These are phyloP conservation scores for Penicillium malachiteum DNA, from an alignment of 495 filamentous ascomycete genomes.

Conservation along the genomic window DNA sequence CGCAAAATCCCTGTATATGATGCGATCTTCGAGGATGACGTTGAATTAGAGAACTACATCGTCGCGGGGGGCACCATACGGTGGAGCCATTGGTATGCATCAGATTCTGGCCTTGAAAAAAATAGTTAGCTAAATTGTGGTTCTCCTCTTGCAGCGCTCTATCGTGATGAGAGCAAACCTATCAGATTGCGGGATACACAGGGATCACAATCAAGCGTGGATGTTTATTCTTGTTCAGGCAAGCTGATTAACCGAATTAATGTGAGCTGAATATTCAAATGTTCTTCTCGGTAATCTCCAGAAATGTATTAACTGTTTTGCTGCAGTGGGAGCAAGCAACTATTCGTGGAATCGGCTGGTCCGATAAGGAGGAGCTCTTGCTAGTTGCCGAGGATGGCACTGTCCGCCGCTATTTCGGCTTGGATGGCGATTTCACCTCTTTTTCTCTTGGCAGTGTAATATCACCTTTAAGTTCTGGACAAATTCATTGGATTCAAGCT, in stretches of 20 bases:
- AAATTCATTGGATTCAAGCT: constrained; percentile 1
- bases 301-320: constrained; percentile 4
- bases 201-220: constrained; percentile 77
- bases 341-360: constrained; percentile 92
- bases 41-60: constrained; percentile 94
- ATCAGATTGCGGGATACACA: constrained; percentile 70
- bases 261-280: constrained; percentile 40
- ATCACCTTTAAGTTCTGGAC: background rate
- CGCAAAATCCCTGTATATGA: constrained; percentile 91
- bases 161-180: constrained; percentile 85
- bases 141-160: constrained; percentile 59
- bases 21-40: constrained; percentile 82
- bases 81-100: constrained; percentile 80
- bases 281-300: too few species aligned
- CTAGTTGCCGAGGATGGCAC: constrained; percentile 87
- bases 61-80: constrained; percentile 91
- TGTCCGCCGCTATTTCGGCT: constrained; percentile 86
- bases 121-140: constrained; percentile 3
- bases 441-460: constrained; percentile 88
- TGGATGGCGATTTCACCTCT: constrained; percentile 91
- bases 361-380: constrained; percentile 90
- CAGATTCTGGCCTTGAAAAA: background rate
- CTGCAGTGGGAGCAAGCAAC: constrained; percentile 85
- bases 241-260: constrained; percentile 73
- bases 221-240: constrained; percentile 91